These are phyloP conservation scores for Asparagopsis taxiformis DNA, from an alignment of 31 red algal genomes.

Conservation along the genomic window DNA sequence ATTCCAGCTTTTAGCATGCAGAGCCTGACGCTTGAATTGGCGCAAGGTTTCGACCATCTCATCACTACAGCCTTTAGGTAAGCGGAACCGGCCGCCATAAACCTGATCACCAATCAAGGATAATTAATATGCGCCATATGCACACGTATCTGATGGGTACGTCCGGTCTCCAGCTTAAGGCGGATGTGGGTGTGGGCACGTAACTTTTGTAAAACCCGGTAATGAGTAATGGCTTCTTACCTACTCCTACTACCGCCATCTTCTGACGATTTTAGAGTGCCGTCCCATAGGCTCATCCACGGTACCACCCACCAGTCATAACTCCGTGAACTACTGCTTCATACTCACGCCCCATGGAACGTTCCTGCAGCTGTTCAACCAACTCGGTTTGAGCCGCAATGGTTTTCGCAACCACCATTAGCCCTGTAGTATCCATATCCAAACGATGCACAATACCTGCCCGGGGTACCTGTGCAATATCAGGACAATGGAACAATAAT, in stretches of 20 bases:
- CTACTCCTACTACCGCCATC: constrained; percentile 20
- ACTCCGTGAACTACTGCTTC: not conserved
- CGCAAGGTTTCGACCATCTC: too few relatives aligned
- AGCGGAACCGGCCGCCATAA: too few relatives aligned
- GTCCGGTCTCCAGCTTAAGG: constrained; percentile 35
- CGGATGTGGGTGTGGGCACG: constrained; percentile 14
- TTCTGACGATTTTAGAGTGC: constrained; percentile 1
- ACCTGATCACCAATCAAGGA: too few relatives aligned
- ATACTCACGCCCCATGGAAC: not conserved
- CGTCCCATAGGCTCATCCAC: constrained; percentile 39
- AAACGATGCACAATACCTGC: constrained; percentile 1
- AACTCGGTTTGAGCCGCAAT: not conserved
- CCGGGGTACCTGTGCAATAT: not conserved
- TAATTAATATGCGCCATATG: constrained; percentile 33
- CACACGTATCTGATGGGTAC: constrained; percentile 68
- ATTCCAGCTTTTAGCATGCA: too few relatives aligned
- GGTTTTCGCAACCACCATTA: not conserved
- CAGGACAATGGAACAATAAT: not conserved
- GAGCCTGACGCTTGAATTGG: too few relatives aligned
- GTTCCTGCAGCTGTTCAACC: not conserved
- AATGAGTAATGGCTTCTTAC: constrained; percentile 2
- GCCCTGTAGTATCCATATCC: not conserved
- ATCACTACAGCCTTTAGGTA: too few relatives aligned
- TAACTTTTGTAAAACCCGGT: not conserved
- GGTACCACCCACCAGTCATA: not conserved